Base-by-base conservation (phyloP, 164 flowering plant genomes). In the Piper betle region DNA sequence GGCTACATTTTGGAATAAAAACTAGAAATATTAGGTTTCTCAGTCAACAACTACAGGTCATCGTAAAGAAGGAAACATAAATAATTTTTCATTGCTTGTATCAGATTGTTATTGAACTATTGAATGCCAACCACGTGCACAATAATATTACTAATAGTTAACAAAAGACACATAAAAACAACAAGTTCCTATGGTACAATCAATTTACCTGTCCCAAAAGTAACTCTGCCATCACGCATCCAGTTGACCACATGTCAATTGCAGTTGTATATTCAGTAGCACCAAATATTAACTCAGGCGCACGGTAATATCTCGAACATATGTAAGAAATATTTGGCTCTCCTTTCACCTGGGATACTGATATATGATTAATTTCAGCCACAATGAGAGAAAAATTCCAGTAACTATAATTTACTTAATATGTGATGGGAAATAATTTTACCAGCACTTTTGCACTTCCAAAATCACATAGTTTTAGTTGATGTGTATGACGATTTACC, bases 381-480 rank as follows among this genome's bases (percentile, higher is more conserved):
- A 64, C 33, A 48, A 55, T 25, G 37, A 50, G 37, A 60, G 64
- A n/a, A 33, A 57, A 38, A 55, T 33, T 25, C 50, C 6, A 15
- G 15, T 46, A 33, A 55, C 16, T 13, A 37, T 53, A 57, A 25
- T 25, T 48, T 40, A 13, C 53, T 16, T 18, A 15, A 16, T 50
- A 25, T 25, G 16, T 25, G 16, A 1, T 6, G 13, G 39, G 20
- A 41, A 8, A 55, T 70, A 70, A 42, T 55, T 79, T 71, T 77
- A 91, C 97, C 88, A 91, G 68, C 50, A 91, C 94, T 91, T 91
- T 91, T 60, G 97, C 97, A 75, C 97, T 91, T 65, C 97, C 97
- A 78, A 91, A 91, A 70, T 91, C 97, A 78, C 97, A 91, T 37
- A 91, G 71, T 70, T 91, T 91, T 72, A 91, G 84, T 78, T 88